Percentiles rank a stretch among this genome's conserved stretches.
These are phyloP conservation scores for Plantago lanceolata DNA, from an alignment of 305 asterid species.

Conservation along the genomic window DNA sequence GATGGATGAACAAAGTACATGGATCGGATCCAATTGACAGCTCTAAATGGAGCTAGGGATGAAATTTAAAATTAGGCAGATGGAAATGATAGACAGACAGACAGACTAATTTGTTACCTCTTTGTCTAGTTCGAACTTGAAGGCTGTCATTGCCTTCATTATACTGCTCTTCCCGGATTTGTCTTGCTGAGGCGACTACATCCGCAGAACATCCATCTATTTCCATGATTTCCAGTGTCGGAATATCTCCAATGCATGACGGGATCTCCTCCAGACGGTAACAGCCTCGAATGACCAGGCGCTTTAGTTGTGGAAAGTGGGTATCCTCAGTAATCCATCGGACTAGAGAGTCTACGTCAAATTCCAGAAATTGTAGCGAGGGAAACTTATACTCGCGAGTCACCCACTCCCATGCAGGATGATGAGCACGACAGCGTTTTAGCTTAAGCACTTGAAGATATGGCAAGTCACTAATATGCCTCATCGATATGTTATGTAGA, in stretches of 20 bases:
- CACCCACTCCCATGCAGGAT: constrained; percentile 12
- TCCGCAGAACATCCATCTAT: not conserved
- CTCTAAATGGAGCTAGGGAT: too few relatives aligned
- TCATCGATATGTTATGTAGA: constrained; percentile 7
- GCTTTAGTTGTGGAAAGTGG: constrained; percentile 26
- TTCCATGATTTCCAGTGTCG: constrained; percentile 23
- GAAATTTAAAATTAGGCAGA: too few relatives aligned
- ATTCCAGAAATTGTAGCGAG: constrained; percentile 12
- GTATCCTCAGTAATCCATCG: constrained; percentile 11
- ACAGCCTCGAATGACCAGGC: constrained; percentile 12
- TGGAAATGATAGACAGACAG: too few relatives aligned
- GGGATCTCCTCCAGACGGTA: constrained; percentile 19
- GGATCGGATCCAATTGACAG: too few relatives aligned
- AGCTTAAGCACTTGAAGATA: constrained; percentile 27
- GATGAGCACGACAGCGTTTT: not conserved
- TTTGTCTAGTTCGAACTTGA: not conserved
- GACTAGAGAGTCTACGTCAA: constrained; percentile 2
- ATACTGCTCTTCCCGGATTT: constrained; percentile 22
- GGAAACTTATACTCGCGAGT: constrained; percentile 7
- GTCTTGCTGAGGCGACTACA: constrained; percentile 12
- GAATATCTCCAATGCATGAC: constrained; percentile 22
- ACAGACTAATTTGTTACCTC: too few relatives aligned
- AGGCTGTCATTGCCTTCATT: constrained; percentile 19
- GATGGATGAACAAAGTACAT: too few relatives aligned
- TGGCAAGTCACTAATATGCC: constrained; percentile 1